A percentile compares a stretch with the other conserved stretches of the same genome.
These are phyloP conservation scores for Ganoderma lingzhi DNA, from an alignment of 1,284 basidiomycete genomes.

Conservation along the genomic window DNA sequence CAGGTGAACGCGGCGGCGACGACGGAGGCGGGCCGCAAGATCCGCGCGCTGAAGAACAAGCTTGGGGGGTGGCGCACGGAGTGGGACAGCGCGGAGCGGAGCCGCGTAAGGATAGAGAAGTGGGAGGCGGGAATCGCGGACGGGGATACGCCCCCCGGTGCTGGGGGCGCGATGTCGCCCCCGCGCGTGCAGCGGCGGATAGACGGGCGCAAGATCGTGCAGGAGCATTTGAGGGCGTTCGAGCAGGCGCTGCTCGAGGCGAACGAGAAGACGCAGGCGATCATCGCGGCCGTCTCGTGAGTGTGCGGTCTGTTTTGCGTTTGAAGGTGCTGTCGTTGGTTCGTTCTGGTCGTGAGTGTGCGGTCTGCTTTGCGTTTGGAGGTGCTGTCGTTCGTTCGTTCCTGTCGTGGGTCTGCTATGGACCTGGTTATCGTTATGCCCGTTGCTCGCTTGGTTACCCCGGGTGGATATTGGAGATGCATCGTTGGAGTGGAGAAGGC, in stretches of 20 bases:
- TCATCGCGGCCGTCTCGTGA: slow-evolving; percentile 65
- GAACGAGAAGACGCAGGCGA: slow-evolving; percentile 75
- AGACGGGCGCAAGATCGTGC: slow-evolving; percentile 73
- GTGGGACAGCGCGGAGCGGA: slow-evolving; percentile 83
- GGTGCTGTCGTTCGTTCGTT: neutral
- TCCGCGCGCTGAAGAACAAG: slow-evolving; percentile 83
- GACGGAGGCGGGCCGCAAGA: slow-evolving; percentile 82
- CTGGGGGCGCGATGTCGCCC: slow-evolving; percentile 38
- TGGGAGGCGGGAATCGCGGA: slow-evolving; percentile 71
- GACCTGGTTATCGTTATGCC: slow-evolving; percentile 28
- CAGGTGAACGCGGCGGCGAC: slow-evolving; percentile 85
- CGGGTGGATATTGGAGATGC: neutral
- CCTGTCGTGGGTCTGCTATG: slow-evolving; percentile 7
- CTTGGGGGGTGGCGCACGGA: slow-evolving; percentile 79
- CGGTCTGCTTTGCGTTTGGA: neutral
- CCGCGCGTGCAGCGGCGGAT: slow-evolving; percentile 47
- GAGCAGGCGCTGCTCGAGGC: slow-evolving; percentile 74
- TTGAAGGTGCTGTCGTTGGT: neutral
- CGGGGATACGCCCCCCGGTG: slow-evolving; percentile 40
- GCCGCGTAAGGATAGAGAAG: slow-evolving; percentile 73
- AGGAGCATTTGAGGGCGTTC: slow-evolving; percentile 78
- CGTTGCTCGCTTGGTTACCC: slow-evolving; percentile 28
- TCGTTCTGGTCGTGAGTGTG: slow-evolving; percentile 27
- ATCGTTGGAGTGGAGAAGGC: neutral
- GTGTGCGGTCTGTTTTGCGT: neutral